These are phyloP conservation scores for Agrocybe pediades DNA, from an alignment of 768 basidiomycete genomes.

Conservation along the genomic window DNA sequence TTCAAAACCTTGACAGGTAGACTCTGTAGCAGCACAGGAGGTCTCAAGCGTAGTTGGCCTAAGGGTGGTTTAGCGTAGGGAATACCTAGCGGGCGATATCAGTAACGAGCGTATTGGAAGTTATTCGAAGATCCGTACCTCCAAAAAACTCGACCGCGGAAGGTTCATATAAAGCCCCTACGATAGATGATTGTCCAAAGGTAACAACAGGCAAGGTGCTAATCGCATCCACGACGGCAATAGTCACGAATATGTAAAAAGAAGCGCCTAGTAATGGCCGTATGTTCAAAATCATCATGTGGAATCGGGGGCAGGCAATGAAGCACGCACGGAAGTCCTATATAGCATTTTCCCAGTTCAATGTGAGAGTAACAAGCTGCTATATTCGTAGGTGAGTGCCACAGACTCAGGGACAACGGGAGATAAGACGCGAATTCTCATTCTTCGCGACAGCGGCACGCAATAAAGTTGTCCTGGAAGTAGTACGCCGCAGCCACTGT, in stretches of 20 bases:
- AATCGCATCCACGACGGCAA: background rate
- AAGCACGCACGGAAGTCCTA: too few species aligned
- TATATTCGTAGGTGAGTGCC: too few species aligned
- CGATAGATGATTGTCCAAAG: background rate
- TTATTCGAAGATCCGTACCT: background rate
- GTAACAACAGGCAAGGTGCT: background rate
- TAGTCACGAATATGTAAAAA: background rate
- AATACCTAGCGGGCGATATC: conserved; percentile 33
- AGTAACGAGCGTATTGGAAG: too few species aligned
- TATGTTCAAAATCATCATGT: background rate
- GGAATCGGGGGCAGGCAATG: too few species aligned
- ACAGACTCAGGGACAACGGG: too few species aligned
- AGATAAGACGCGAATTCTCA: too few species aligned
- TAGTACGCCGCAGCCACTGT: too few species aligned
- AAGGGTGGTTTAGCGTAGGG: conserved; percentile 55
- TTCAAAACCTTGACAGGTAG: conserved; percentile 33
- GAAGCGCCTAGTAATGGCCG: background rate
- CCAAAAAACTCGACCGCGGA: conserved; percentile 11
- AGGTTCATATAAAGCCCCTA: background rate
- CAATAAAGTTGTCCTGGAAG: too few species aligned
- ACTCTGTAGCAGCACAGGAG: conserved; percentile 41
- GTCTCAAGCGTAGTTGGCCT: conserved; percentile 42
- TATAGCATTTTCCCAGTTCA: too few species aligned
- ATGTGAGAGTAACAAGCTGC: too few species aligned
- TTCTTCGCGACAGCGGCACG: too few species aligned